Base-by-base conservation (phyloP, 768 basidiomycete genomes). In the Tricholomella constricta region DNA sequence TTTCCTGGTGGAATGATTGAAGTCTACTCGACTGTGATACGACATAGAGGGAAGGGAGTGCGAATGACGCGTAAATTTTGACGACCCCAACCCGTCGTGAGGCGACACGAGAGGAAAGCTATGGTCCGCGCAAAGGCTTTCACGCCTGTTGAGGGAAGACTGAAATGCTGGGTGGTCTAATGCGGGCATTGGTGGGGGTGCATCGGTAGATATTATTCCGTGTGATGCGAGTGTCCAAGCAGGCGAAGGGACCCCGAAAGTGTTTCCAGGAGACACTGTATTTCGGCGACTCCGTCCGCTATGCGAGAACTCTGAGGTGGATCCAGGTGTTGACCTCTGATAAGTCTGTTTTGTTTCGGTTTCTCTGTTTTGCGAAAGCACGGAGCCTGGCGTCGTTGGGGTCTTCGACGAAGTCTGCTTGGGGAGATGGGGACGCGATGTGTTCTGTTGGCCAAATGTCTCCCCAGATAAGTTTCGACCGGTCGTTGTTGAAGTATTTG, bases 171-270 rank as follows among this genome's bases (percentile, higher is more conserved):
- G 81, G 69, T 78, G 84, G 48, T 76, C 68, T 25, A 84, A 73
- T 14, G 80, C 72, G n/a, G 83, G 83, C 31, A 85, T 61, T 12
- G 84, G 82, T 8, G 84, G 83, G 4, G 68, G 75, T 26, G 70
- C 62, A 17, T 74, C 72, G 40, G 57, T 67, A 56, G 58, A 67
- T 43, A 48, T 62, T 60, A 56, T 55, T 50, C 44, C 58, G 34
- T 54, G 58, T 17, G 58, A 53, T 45, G 52, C 59, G 52, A 70
- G 67, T 3, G 69, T 72, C 48, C 65, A 65, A 31, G 62, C 58
- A 36, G 69, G 70, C 44, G 69, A 67, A 45, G 65, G 62, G 51
- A 59, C 64, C 15, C 71, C 71, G 45, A 72, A 70, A 26, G 68
- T 72, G 59, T 70, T 60, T 19, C 67, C 65, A 22, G 70, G 70